Base-by-base conservation (phyloP, 2,329 filamentous ascomycete genomes). In the Calonectria fujianensis region DNA sequence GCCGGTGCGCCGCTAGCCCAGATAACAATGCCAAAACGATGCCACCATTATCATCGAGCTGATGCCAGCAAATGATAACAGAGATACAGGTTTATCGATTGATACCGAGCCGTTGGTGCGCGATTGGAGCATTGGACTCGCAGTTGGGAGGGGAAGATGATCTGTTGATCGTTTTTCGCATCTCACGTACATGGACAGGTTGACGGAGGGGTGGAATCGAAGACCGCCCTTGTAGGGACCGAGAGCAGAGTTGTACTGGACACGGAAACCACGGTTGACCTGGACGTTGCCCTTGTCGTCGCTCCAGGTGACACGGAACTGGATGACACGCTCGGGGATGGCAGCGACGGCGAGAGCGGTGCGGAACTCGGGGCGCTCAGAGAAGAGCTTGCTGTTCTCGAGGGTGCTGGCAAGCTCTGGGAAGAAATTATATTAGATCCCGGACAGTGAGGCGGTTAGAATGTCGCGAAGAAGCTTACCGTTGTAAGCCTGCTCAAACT, bases 401-500 rank as follows among this genome's bases (percentile, higher is more conserved):
- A 99, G 95, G 76, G 96, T 98, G 84, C 94, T 97, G 86, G 91
- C 95, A 81, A 99, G 95, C 92, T 99, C 96, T 97, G 84, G 78
- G 59, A 68, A 63, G 24, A 41, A 29, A 29, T 14, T 27, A 29
- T 64, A 54, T 73, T 70, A 76, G 75, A 29, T 52, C 57, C 31
- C 29, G 61, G 59, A 66, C 50, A 54, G 45, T 8, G 37, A 9
- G 54, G 13, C 29, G 59, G 48, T 50, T 35, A 37, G 31, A 39
- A 57, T 57, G 51, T 24, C 50, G 59, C 14, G 57, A 18, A 41
- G 67, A 85, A 73, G 68, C 90, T 83, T 89, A 97, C 95, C 95
- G 87, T 96, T 95, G 92, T 98, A 98, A 84, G 96, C 96, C 92
- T 98, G 96, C 93, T 98, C 93, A 90, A 98, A 98, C 90, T 99